These are phyloP conservation scores for Rutstroemia sydowiana DNA, from an alignment of 2,329 filamentous ascomycete species.

Conservation along the genomic window DNA sequence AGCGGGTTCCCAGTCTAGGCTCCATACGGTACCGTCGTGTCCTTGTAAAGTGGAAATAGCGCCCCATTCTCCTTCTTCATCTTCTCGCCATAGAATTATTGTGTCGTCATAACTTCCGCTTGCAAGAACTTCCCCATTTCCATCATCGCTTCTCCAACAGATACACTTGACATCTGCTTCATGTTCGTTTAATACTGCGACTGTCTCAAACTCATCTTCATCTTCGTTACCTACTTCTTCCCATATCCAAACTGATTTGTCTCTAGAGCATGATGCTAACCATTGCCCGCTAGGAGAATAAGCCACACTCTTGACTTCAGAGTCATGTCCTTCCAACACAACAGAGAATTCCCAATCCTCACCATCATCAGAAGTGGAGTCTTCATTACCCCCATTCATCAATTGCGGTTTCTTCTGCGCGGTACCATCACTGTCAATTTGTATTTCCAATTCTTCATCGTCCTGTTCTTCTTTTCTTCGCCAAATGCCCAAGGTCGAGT, in stretches of 20 bases:
- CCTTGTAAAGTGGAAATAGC: constrained; percentile 77
- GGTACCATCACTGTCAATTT: constrained; percentile 29
- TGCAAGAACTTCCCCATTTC: constrained; percentile 66
- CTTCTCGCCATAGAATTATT: constrained; percentile 76
- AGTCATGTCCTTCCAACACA: constrained; percentile 90
- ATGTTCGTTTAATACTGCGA: constrained; percentile 91
- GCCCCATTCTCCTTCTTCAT: constrained; percentile 83
- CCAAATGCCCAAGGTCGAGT: constrained; percentile 84
- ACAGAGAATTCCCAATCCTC: constrained; percentile 88
- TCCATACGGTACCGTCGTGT: constrained; percentile 86
- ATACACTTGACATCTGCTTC: constrained; percentile 93
- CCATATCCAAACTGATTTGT: constrained; percentile 98
- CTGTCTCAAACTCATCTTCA: constrained; percentile 94
- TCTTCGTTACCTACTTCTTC: constrained; percentile 75
- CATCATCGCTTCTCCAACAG: constrained; percentile 72
- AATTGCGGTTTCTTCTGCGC: constrained; percentile 18
- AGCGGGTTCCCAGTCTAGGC: constrained; percentile 61
- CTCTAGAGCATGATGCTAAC: constrained; percentile 82
- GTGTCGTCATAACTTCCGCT: constrained; percentile 94
- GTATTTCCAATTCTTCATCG: constrained; percentile 36
- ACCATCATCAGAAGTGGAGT: constrained; percentile 45
- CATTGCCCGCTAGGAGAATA: constrained; percentile 70
- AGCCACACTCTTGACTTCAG: constrained; percentile 76
- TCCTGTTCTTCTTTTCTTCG: constrained; percentile 43
- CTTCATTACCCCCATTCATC: constrained; percentile 24